A percentile compares a stretch with the other conserved stretches of the same genome.
Evolutionary conservation across 805 yeast species (phyloP).

Genomic region (Vanderwaltozyma verrucispora): DNA sequence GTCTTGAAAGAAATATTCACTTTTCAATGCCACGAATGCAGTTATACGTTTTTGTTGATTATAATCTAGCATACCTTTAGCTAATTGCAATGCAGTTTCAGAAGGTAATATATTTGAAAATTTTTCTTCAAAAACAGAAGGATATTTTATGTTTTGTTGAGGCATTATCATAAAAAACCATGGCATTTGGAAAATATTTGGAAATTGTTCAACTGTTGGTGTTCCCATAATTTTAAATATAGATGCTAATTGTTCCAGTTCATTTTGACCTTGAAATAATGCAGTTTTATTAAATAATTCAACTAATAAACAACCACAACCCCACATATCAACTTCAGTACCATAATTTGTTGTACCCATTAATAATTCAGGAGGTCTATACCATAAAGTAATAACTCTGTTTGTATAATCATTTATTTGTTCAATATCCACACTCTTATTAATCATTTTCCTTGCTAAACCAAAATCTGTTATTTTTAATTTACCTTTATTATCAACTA

Average conservation of each 20-base stretch:
- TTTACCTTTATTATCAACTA: constrained; percentile 51
- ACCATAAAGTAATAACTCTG: constrained; percentile 93
- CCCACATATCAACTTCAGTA: constrained; percentile 92
- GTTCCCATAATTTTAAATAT: constrained; percentile 84
- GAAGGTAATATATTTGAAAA: constrained; percentile 37
- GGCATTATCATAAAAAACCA: constrained; percentile 88
- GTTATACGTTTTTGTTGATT: constrained; percentile 61
- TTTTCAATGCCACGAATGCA: constrained; percentile 59
- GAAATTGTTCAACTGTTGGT: constrained; percentile 67
- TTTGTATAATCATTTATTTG: constrained; percentile 65
- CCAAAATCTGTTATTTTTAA: constrained; percentile 78
- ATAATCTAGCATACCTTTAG: constrained; percentile 48
- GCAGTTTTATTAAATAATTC: constrained; percentile 73
- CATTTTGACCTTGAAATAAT: constrained; percentile 80
- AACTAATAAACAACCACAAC: constrained; percentile 82
- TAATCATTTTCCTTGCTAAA: constrained; percentile 65
- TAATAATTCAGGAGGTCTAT: constrained; percentile 89
- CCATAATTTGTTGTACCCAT: constrained; percentile 88
- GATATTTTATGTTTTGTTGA: constrained; percentile 6
- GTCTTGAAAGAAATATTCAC: constrained; percentile 58
- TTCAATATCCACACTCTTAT: constrained; percentile 22
- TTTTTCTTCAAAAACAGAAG: constrained; percentile 29
- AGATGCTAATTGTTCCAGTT: constrained; percentile 67
- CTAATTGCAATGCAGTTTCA: constrained; percentile 51
- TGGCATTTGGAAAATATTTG: constrained; percentile 65